Conservation (phyloP, 2,329 filamentous ascomycete species). For the Aureobasidium sp. region DNA sequence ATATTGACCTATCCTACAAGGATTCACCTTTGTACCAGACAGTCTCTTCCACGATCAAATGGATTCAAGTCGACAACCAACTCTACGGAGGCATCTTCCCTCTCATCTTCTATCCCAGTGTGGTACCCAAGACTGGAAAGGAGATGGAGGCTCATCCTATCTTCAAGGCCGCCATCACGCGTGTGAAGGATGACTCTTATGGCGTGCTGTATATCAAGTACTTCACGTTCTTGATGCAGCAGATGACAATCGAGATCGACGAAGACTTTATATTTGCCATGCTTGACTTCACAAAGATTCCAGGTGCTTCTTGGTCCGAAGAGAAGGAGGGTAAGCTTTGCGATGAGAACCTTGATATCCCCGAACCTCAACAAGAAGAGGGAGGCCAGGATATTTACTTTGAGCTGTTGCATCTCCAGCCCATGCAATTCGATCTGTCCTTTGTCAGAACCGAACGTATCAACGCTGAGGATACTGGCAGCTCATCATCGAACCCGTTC, state of each 20-base stretch:
- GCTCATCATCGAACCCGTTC: conserved; percentile 75
- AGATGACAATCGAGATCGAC: conserved; percentile 96
- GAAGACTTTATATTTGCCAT: conserved; percentile 97
- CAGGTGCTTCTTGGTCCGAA: conserved; percentile 80
- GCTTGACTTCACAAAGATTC: conserved; percentile 88
- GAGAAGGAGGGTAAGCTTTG: conserved; percentile 79
- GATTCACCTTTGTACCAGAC: conserved; percentile 95
- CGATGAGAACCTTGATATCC: conserved; percentile 83
- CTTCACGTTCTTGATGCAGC: conserved; percentile 83
- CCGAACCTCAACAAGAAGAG: conserved; percentile 79
- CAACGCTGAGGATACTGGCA: conserved; percentile 91
- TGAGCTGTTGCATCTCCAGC: conserved; percentile 91
- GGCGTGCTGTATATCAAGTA: conserved; percentile 98
- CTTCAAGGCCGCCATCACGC: conserved; percentile 81
- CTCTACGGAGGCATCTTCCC: conserved; percentile 97
- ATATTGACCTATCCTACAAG: conserved; percentile 82
- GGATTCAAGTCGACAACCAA: conserved; percentile 99
- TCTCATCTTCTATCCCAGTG: conserved; percentile 92
- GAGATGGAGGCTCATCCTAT: conserved; percentile 96
- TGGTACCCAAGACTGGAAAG: conserved; percentile 92
- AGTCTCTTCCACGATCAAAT: conserved; percentile 83
- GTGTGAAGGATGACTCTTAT: conserved; percentile 97
- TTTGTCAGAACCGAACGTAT: conserved; percentile 95
- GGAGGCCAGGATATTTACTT: conserved; percentile 95
- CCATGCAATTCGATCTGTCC: conserved; percentile 94